A percentile compares a stretch with the other conserved stretches of the same genome.
phyloP scores from a whole-genome alignment of 202 grass and related monocot genomes.

The Schoenoplectus tabernaemontani region DNA sequence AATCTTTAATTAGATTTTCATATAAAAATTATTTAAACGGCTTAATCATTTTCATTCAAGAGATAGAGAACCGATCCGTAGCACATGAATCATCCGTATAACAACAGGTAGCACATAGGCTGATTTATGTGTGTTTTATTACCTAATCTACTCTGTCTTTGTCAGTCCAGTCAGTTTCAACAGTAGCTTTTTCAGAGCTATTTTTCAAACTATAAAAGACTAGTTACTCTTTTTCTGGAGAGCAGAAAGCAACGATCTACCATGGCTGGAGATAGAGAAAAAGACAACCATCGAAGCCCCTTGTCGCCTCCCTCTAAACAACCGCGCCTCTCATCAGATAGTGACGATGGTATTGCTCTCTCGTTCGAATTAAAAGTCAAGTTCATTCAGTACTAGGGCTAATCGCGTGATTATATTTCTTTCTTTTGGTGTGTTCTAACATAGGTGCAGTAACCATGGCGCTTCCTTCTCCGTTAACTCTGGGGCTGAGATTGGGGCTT shows the following conservation, averaged over 20 bases:
- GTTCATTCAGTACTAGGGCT: too few relatives aligned
- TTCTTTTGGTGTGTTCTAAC: too few relatives aligned
- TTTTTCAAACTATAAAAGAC: not conserved
- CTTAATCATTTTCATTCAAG: too few relatives aligned
- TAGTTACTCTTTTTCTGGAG: not conserved
- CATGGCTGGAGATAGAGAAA: slow-evolving; percentile 46
- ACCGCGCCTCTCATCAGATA: slow-evolving; percentile 56
- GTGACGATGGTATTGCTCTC: too few relatives aligned
- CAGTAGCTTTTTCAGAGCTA: not conserved
- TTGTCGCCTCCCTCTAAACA: slow-evolving; percentile 46
- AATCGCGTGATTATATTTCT: too few relatives aligned
- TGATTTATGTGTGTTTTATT: not conserved
- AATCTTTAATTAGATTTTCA: too few relatives aligned
- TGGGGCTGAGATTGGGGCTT: slow-evolving; percentile 61
- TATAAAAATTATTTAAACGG: too few relatives aligned
- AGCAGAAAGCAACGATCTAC: not conserved
- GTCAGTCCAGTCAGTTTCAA: not conserved
- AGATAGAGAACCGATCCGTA: too few relatives aligned
- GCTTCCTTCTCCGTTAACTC: slow-evolving; percentile 45
- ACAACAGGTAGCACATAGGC: too few relatives aligned
- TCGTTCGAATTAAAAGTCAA: too few relatives aligned
- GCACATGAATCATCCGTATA: too few relatives aligned
- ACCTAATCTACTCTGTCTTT: not conserved
- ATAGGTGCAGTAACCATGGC: slow-evolving; percentile 72
- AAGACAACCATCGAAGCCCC: slow-evolving; percentile 1